Conservation (phyloP, 1,284 basidiomycete species). For the Cutaneotrichosporon mucoides region DNA sequence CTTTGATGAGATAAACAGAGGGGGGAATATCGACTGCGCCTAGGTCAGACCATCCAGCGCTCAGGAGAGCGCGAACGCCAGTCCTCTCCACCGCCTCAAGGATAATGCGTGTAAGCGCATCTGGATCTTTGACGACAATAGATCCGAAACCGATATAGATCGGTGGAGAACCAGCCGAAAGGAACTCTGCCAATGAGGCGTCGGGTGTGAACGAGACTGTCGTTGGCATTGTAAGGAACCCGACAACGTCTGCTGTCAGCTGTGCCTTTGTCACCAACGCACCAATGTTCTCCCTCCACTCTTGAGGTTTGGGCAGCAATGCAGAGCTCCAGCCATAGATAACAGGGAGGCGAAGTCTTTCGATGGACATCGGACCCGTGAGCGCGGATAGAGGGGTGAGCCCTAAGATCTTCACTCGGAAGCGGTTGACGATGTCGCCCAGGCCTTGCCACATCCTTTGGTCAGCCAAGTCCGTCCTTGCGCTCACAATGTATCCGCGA, state of each 20-base stretch:
- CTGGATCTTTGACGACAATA: constrained; percentile 60
- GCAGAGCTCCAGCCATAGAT: constrained; percentile 66
- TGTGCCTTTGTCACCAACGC: constrained; percentile 10
- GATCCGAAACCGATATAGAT: constrained; percentile 62
- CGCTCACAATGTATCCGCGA: constrained; percentile 54
- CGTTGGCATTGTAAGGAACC: constrained; percentile 51
- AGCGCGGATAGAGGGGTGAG: constrained; percentile 54
- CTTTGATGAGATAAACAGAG: constrained; percentile 58
- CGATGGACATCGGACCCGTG: constrained; percentile 57
- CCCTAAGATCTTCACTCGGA: constrained; percentile 55
- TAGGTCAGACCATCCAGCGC: constrained; percentile 60
- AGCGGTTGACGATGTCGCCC: constrained; percentile 60
- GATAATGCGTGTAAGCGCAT: constrained; percentile 55
- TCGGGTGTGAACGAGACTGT: not conserved
- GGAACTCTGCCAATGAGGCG: constrained; percentile 53
- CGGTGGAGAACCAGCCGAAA: constrained; percentile 55
- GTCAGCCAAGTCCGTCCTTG: not conserved
- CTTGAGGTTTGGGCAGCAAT: constrained; percentile 61
- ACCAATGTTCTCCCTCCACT: constrained; percentile 63
- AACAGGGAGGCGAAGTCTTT: constrained; percentile 61
- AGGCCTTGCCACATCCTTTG: constrained; percentile 47
- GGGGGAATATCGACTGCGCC: constrained; percentile 53
- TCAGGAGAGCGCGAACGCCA: constrained; percentile 58
- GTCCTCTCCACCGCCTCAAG: constrained; percentile 58
- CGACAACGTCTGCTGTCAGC: constrained; percentile 56